Evolutionary conservation across 1,139 yeast genomes (phyloP), one percentile per base, ranked within the genome.

Genomic region (Lodderomyces elongisporus): DNA sequence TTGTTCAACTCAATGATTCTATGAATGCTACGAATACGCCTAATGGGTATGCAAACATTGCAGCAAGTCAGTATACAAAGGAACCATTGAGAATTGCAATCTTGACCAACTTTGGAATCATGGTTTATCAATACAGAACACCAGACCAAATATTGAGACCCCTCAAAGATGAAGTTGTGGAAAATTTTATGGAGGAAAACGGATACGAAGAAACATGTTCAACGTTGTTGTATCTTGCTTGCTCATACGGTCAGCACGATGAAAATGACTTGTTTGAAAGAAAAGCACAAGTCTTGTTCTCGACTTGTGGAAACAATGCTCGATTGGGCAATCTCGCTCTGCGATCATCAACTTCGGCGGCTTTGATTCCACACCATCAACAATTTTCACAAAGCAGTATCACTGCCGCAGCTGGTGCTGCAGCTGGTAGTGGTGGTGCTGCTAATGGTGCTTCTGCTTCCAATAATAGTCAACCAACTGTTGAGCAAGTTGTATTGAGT

Each of bases 401-500:
- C n/a, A 13, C 31, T 6, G 13, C 31, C n/a, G n/a, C n/a, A n/a
- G n/a, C n/a, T n/a, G n/a, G n/a, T n/a, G n/a, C 37, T 5, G 33
- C 33, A n/a, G n/a, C n/a, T n/a, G n/a, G n/a, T n/a, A n/a, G n/a
- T n/a, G n/a, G n/a, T n/a, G n/a, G n/a, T n/a, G 7, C 10, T 7
- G 22, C 22, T 8, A 7, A 20, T 20, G 7, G 7, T 20, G 22
- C 22, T 20, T 20, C 22, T 20, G n/a, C n/a, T n/a, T n/a, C n/a
- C n/a, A n/a, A n/a, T n/a, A n/a, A n/a, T n/a, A 7, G 10, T 2
- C 66, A 62, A 32, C 64, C 67, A 2, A 55, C 66, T 22, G 70
- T 81, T 30, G 88, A 82, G 44, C 80, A 82, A 50, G 95, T 91
- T 7, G 76, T 85, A 23, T 69, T 91, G 43, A 85, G 96, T 59